These are phyloP conservation scores for Arthrinium puccinioides DNA, from an alignment of 2,329 filamentous ascomycete species.

Conservation along the genomic window DNA sequence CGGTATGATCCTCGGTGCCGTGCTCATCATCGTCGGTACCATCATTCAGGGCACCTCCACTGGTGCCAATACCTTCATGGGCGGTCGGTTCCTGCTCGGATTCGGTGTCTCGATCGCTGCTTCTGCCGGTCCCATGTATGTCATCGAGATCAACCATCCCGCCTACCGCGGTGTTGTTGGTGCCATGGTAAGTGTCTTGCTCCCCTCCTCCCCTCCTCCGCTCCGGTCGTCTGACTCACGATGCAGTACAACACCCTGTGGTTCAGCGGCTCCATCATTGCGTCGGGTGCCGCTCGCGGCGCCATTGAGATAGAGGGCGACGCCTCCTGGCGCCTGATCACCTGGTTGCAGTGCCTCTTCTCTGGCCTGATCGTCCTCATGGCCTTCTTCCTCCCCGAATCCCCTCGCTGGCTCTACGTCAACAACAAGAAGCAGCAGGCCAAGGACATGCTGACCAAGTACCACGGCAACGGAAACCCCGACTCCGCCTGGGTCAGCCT, in stretches of 20 bases:
- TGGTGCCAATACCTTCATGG: constrained; percentile 35
- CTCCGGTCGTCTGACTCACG: too few relatives aligned
- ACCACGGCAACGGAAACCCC: constrained; percentile 36
- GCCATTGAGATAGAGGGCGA: constrained; percentile 28
- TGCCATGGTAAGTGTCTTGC: too few relatives aligned
- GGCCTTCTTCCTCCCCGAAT: constrained; percentile 31
- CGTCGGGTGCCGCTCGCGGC: constrained; percentile 40
- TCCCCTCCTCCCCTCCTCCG: too few relatives aligned
- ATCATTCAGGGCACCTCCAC: constrained; percentile 36
- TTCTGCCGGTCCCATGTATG: constrained; percentile 38
- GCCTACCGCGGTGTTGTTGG: constrained; percentile 35
- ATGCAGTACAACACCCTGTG: constrained; percentile 40
- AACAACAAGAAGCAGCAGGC: constrained; percentile 29
- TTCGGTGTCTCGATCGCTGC: constrained; percentile 44
- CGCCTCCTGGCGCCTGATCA: constrained; percentile 32
- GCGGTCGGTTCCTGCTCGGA: constrained; percentile 54
- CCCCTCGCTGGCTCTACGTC: constrained; percentile 33
- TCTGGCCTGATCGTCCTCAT: constrained; percentile 28
- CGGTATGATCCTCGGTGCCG: constrained; percentile 39
- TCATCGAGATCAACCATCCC: constrained; percentile 39
- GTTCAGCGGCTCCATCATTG: constrained; percentile 42
- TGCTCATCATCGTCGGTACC: constrained; percentile 35
- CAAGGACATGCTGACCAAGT: constrained; percentile 28
- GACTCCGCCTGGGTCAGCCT: constrained; percentile 38
- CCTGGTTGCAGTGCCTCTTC: constrained; percentile 36